Base-by-base conservation (phyloP, 768 basidiomycete species). In the Cystofilobasidium capitatum region DNA sequence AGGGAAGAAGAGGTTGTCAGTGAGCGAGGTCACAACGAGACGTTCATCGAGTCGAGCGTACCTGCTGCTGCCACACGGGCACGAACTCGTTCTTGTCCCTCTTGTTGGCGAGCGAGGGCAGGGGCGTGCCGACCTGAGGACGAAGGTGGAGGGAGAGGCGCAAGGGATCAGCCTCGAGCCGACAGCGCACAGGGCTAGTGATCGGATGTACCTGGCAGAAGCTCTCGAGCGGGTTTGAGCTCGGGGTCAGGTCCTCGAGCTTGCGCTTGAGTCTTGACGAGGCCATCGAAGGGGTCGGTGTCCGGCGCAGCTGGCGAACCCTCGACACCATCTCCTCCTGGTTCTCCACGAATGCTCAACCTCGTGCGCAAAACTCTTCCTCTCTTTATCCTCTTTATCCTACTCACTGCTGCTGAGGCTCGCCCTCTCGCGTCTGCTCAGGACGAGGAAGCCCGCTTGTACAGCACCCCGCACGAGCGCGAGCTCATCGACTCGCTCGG, bases 61-160 rank as follows among this genome's bases (percentile, higher is more conserved):
- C 91, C 72, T 97, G 93, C 81, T 98, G 96, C 75, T 97, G 91
- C 94, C 96, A 98, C 64, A 96, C 77, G 0, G 96, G 94, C 33
- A 97, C 91, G 76, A 93, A 98, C 76, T 98, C 96, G 70, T 88
- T 87, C 8, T 83, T 85, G 75, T 98, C 96, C 75, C 86, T 91
- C 76, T 93, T 94, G 57, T 76, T 76, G 1, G 93, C 89, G n/a
- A 99, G 83, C 2, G 93, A 86, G 1, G 94, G 94, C 3, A 97
- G 79, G 2, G 94, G 90, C 22, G 94, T 98, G 3, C 94, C 94
- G 76, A 94, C 91, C 88, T 94, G 58, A 31, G 31, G 44, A 22
- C 26, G 24, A 29, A 33, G 44, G 22, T 17, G 5, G 16, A 2
- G 14, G 3, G 14, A 3, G 16, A 1, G 33, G 20, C 31, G 59